Conservation (phyloP, 2,329 filamentous ascomycete species). For the Xylariales sp. region DNA sequence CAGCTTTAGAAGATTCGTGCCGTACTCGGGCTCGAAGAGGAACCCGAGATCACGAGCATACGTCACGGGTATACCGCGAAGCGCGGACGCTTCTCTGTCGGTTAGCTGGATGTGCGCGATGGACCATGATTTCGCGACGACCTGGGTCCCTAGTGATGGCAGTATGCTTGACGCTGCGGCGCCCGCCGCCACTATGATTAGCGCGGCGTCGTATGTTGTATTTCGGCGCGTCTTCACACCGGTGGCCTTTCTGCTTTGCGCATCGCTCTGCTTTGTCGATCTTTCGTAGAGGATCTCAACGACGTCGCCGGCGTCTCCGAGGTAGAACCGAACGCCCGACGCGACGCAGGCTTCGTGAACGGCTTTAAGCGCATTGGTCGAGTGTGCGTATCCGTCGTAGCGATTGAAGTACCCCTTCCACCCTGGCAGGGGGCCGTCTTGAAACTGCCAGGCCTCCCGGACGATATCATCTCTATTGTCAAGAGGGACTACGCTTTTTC, state of each 20-base stretch:
- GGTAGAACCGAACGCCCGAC: conserved; percentile 51
- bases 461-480: conserved; percentile 54
- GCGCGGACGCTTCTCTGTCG: conserved; percentile 62
- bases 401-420: conserved; percentile 71
- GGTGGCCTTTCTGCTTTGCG: conserved; percentile 49
- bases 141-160: conserved; percentile 61
- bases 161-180: conserved; percentile 60
- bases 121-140: conserved; percentile 68
- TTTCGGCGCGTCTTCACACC: conserved; percentile 47
- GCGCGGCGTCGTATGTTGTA: conserved; percentile 47
- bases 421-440: conserved; percentile 53
- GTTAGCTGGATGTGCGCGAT: conserved; percentile 70
- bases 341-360: conserved; percentile 57
- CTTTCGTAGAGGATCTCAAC: conserved; percentile 8
- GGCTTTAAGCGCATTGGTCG: conserved; percentile 61
- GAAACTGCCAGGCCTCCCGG: conserved; percentile 59
- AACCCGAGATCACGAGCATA: conserved; percentile 72
- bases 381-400: conserved; percentile 66
- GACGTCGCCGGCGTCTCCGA: conserved; percentile 50
- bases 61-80: conserved; percentile 69
- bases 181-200: conserved; percentile 64
- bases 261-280: too few relatives aligned
- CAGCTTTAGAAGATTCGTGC: conserved; percentile 68
- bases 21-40: conserved; percentile 72
- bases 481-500: conserved; percentile 54